Evolutionary conservation across 1,139 yeast species (phyloP).

Genomic region (Candida pseudoviswanathii): DNA sequence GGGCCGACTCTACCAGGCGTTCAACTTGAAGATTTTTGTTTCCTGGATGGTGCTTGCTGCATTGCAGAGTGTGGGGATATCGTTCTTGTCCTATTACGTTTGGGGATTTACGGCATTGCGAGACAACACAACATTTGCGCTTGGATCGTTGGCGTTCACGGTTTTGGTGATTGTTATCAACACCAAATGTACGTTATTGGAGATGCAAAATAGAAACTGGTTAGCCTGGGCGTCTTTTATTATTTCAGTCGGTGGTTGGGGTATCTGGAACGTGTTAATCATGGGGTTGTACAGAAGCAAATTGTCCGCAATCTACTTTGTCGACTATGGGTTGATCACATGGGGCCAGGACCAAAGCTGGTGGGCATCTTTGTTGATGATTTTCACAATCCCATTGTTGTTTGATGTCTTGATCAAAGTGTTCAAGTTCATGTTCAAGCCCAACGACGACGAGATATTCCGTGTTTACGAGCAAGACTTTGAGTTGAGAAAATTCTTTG

Average conservation of each 20-base stretch:
- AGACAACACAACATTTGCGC: constrained; percentile 79
- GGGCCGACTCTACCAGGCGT: constrained; percentile 77
- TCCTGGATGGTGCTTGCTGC: constrained; percentile 84
- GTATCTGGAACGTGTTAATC: constrained; percentile 80
- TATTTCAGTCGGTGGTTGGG: constrained; percentile 86
- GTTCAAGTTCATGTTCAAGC: constrained; percentile 55
- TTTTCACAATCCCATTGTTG: constrained; percentile 58
- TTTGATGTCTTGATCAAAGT: constrained; percentile 68
- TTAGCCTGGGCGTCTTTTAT: constrained; percentile 67
- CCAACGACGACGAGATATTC: constrained; percentile 79
- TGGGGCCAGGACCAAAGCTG: constrained; percentile 82
- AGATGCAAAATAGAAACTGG: constrained; percentile 80
- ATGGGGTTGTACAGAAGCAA: constrained; percentile 65
- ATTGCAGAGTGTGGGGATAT: constrained; percentile 67
- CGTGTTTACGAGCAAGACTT: constrained; percentile 74
- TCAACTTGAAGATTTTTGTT: constrained; percentile 68
- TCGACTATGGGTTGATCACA: constrained; percentile 64
- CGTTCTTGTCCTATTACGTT: constrained; percentile 64
- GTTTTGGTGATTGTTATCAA: constrained; percentile 73
- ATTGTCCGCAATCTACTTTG: constrained; percentile 69
- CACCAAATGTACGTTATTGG: constrained; percentile 76
- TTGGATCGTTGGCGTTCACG: constrained; percentile 76
- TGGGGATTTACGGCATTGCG: constrained; percentile 69
- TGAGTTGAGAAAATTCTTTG: constrained; percentile 68
- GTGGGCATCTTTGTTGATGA: constrained; percentile 76